Conservation (phyloP, 805 yeast genomes). For the Brettanomyces bruxellensis region DNA sequence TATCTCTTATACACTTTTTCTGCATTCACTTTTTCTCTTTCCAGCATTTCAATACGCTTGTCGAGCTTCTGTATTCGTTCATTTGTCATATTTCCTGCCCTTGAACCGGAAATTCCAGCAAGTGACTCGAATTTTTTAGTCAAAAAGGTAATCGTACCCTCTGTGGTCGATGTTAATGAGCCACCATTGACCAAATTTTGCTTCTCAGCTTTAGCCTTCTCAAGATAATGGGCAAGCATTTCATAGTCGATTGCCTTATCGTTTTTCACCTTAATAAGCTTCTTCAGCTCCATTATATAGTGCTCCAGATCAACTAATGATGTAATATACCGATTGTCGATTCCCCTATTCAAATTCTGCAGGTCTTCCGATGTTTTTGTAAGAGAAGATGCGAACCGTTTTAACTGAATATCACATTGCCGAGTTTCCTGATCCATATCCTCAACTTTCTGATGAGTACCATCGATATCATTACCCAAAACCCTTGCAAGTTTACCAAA, state of each 20-base stretch:
- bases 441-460: constrained; percentile 16
- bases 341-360: constrained; percentile 27
- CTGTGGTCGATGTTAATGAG: constrained; percentile 25
- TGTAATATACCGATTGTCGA: constrained; percentile 76
- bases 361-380: constrained; percentile 23
- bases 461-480: constrained; percentile 25
- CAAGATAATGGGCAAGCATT: constrained; percentile 69
- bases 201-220: constrained; percentile 62
- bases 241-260: constrained; percentile 89
- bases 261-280: constrained; percentile 73
- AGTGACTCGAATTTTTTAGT: constrained; percentile 43
- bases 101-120: constrained; percentile 29
- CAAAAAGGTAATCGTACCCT: constrained; percentile 26
- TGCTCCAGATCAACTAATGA: constrained; percentile 83
- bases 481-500: constrained; percentile 50
- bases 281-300: constrained; percentile 57
- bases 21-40: constrained; percentile 35
- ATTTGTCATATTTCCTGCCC: constrained; percentile 32
- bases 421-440: constrained; percentile 14
- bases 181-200: constrained; percentile 26
- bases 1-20: constrained; percentile 36
- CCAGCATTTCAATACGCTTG: constrained; percentile 31
- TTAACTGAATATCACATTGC: constrained; percentile 22
- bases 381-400: constrained; percentile 32
- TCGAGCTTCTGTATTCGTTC: constrained; percentile 35